Evolutionary conservation across 208 protist genomes (phyloP), one percentile per base, ranked within the genome.

Genomic region (Acanthamoeba castellanii): DNA sequence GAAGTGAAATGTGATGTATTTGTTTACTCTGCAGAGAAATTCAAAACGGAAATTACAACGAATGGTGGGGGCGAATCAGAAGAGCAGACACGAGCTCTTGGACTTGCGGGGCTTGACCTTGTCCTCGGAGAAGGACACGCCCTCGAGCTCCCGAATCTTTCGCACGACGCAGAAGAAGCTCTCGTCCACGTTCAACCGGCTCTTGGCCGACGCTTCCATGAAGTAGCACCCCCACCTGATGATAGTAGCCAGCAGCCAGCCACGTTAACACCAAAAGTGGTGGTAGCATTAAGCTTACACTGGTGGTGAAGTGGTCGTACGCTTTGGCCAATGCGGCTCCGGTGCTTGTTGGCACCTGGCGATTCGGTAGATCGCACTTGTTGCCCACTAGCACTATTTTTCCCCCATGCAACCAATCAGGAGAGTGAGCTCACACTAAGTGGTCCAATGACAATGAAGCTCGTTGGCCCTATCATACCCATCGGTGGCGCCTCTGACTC

Each of bases 171-270:
- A 92, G 52, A 97, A 97, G 95, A 98, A 98, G 37, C 92, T 72
- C 45, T 97, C 96, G 32, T 98, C 97, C 30, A 98, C 96, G 30
- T 98, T 98, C 13, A 98, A 74, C 61, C 97, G 93, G 18, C 95
- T 95, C 95, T 98, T 98, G 6, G 97, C 96, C 42, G 97, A 74
- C 68, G 96, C 96, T 85, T 98, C 97, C n/a, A 98, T 81, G 89
- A 97, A 98, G 64, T 82, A 52, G 37, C 95, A 96, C 13, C 93
- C 95, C 61, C 96, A 97, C 18, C 82, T 93, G n/a, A 72, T 92
- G 22, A 96, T 95, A 98, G n/a, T n/a, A n/a, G n/a, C n/a, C n/a
- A n/a, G n/a, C n/a, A n/a, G n/a, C n/a, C n/a, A n/a, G n/a, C n/a
- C n/a, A n/a, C n/a, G n/a, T n/a, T n/a, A n/a, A n/a, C n/a, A n/a